phyloP scores from a whole-genome alignment of 192 early-diverging fungal species.

The Nowakowskiella sp. region DNA sequence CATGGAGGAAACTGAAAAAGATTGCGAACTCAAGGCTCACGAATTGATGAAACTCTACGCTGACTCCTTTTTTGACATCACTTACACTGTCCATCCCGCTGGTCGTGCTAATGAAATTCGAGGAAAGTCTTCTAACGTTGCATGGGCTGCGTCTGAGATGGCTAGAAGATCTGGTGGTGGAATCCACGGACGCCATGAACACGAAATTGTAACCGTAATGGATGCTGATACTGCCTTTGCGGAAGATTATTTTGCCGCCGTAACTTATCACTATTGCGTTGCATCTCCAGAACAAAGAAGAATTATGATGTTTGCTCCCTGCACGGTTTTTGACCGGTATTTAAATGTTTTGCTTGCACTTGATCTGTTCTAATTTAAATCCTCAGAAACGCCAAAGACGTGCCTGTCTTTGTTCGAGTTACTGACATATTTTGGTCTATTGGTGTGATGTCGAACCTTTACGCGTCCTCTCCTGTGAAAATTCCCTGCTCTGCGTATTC shows the following conservation, averaged over 20 bases:
- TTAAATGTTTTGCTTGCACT: constrained; percentile 6
- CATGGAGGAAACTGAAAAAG: constrained; percentile 66
- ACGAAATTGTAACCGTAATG: constrained; percentile 60
- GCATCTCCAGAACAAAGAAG: constrained; percentile 32
- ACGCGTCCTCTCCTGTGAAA: constrained; percentile 49
- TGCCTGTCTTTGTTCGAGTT: constrained; percentile 62
- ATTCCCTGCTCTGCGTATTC: constrained; percentile 73
- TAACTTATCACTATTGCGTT: constrained; percentile 39
- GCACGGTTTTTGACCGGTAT: constrained; percentile 48
- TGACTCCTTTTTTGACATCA: constrained; percentile 57
- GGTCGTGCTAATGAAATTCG: constrained; percentile 59
- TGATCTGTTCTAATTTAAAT: constrained; percentile 6
- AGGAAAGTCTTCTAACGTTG: constrained; percentile 66
- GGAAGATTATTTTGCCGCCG: constrained; percentile 58
- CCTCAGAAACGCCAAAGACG: constrained; percentile 52
- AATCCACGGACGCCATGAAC: constrained; percentile 36
- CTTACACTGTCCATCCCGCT: constrained; percentile 59
- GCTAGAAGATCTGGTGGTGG: constrained; percentile 21
- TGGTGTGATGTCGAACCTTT: constrained; percentile 66
- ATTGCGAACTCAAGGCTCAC: constrained; percentile 45
- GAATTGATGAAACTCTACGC: constrained; percentile 44
- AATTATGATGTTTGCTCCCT: constrained; percentile 51
- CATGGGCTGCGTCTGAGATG: constrained; percentile 54
- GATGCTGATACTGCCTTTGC: constrained; percentile 69
- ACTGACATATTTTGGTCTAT: constrained; percentile 71